Base-by-base conservation (phyloP, 1,284 basidiomycete species). In the Mycosarcoma mackinlayi region DNA sequence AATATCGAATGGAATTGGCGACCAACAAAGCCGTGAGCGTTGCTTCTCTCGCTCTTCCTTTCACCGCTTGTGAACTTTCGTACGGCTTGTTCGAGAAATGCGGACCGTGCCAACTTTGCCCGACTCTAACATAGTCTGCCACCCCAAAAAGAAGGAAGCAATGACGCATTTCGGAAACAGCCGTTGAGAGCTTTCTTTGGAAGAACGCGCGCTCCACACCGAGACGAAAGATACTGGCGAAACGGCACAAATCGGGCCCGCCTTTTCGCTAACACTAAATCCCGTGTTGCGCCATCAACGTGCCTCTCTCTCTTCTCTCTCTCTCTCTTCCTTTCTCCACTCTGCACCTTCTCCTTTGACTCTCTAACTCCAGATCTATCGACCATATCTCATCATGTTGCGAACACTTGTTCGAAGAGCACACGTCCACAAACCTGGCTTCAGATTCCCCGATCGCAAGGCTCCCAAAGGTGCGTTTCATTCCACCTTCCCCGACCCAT, bases 361-460 rank as follows among this genome's bases (percentile, higher is more conserved):
- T 18, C 13, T 10, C 37, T n/a, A n/a, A 13, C 18, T 19, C 30
- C 25, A 7, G n/a, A n/a, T n/a, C n/a, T n/a, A n/a, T 28, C 35
- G 14, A 24, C 33, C 11, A 21, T n/a, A n/a, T n/a, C n/a, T n/a
- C 23, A 55, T 4, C 21, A 78, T 78, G 76, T 49, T 78, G 45
- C 71, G 74, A 40, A 72, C 71, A 41, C 61, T 76, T 4, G 53
- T 73, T 6, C 61, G 74, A 51, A 57, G 67, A 21, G 71, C 70
- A 46, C 71, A 72, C 47, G 64, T 62, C 5, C 75, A 74, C 66
- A 75, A 71, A 40, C 76, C 69, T 6, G 57, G 69, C 2, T 73
- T 79, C 46, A 44, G 63, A n/a, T 79, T 79, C 52, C 78, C 78
- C 16, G 75, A 78, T 54, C 62, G 78, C 10, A 64, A 62, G 25